phyloP scores from a whole-genome alignment of 2,329 filamentous ascomycete genomes.

The Alternaria sp. region DNA sequence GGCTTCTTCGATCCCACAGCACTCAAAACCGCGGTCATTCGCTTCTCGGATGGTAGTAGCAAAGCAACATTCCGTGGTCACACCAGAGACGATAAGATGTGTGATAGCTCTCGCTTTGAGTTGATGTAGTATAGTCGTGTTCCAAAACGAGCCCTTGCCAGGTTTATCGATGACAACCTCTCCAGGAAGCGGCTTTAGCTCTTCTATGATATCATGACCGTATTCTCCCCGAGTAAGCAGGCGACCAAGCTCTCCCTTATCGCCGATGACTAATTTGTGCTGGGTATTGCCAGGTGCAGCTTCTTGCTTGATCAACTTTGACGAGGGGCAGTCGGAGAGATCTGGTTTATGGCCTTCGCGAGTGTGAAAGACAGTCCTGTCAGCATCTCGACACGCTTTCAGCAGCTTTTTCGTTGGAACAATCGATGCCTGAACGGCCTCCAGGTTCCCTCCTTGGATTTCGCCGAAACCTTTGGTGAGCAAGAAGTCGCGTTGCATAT shows the following conservation, averaged over 20 bases:
- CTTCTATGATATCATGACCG: slow-evolving; percentile 65
- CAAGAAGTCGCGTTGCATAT: slow-evolving; percentile 63
- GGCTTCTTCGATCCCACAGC: slow-evolving; percentile 58
- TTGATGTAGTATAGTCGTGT: slow-evolving; percentile 62
- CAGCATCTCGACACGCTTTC: slow-evolving; percentile 53
- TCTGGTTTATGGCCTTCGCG: slow-evolving; percentile 61
- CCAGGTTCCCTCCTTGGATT: slow-evolving; percentile 59
- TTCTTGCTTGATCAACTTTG: slow-evolving; percentile 61
- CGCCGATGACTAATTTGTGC: slow-evolving; percentile 60
- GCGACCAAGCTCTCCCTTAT: slow-evolving; percentile 62
- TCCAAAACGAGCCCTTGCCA: slow-evolving; percentile 68
- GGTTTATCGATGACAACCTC: slow-evolving; percentile 67
- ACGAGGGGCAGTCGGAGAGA: slow-evolving; percentile 62
- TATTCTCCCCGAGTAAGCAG: slow-evolving; percentile 63
- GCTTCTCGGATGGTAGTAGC: slow-evolving; percentile 65
- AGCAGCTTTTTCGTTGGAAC: slow-evolving; percentile 55
- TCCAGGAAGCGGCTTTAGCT: slow-evolving; percentile 60
- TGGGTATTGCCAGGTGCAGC: slow-evolving; percentile 57
- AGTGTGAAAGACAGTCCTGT: slow-evolving; percentile 60
- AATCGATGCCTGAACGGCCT: slow-evolving; percentile 52
- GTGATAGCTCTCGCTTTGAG: slow-evolving; percentile 65
- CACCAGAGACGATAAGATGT: slow-evolving; percentile 65
- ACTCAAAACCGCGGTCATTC: slow-evolving; percentile 68
- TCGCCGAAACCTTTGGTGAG: slow-evolving; percentile 61
- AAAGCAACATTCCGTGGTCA: slow-evolving; percentile 68